These are phyloP conservation scores for Brassica rapa DNA, from an alignment of 345 rosid genomes.

Conservation along the genomic window DNA sequence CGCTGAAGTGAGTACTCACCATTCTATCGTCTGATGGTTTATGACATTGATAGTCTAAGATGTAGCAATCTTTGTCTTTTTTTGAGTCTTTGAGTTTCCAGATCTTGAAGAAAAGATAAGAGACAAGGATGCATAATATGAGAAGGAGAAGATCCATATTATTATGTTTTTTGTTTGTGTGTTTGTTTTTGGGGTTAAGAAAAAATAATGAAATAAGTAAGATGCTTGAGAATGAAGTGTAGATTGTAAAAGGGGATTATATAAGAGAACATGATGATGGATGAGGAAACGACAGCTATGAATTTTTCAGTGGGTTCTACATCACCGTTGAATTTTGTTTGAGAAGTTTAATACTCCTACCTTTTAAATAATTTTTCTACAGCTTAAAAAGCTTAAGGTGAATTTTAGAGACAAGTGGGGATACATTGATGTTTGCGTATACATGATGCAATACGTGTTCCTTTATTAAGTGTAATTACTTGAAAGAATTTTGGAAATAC, in stretches of 20 bases:
- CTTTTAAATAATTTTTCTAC: constrained; percentile 3
- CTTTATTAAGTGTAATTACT: neutral
- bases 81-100: constrained; percentile 49
- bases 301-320: constrained; percentile 28
- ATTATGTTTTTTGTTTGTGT: neutral
- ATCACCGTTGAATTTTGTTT: constrained; percentile 16
- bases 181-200: constrained; percentile 18
- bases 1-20: constrained; percentile 41
- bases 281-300: constrained; percentile 37
- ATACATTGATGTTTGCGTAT: neutral
- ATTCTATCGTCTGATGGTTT: constrained; percentile 65
- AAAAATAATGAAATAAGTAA: constrained; percentile 26
- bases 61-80: constrained; percentile 56
- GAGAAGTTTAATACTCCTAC: neutral
- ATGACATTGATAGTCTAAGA: constrained; percentile 60
- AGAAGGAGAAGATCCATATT: constrained; percentile 46
- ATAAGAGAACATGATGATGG: constrained; percentile 27
- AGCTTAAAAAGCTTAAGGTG: neutral
- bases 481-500: neutral
- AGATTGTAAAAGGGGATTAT: constrained; percentile 30
- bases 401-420: constrained; percentile 7
- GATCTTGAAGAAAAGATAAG: constrained; percentile 41
- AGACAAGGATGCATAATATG: constrained; percentile 38
- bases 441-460: neutral
- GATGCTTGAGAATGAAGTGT: constrained; percentile 22